Conservation (phyloP, 768 basidiomycete species). For the Mycena capillaripes region DNA sequence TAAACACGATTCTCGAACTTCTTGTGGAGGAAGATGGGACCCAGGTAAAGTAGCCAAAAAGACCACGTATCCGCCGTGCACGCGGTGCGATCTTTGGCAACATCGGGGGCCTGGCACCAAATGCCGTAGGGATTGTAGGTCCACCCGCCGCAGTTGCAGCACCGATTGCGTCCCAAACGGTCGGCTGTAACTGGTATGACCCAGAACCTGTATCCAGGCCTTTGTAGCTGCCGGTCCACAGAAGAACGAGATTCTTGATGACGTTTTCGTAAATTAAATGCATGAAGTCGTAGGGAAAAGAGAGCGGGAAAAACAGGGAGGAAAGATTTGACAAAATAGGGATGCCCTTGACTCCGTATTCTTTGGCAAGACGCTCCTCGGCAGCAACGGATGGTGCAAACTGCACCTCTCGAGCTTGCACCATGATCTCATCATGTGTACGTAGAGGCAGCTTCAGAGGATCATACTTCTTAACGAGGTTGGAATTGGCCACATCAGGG, state of each 20-base stretch:
- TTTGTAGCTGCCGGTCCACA: conserved; percentile 49
- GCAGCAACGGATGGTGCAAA: conserved; percentile 27
- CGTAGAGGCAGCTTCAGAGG: conserved; percentile 37
- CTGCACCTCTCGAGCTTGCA: conserved; percentile 38
- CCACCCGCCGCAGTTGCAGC: conserved; percentile 12
- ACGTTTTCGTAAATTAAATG: conserved; percentile 55
- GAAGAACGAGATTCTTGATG: conserved; percentile 46
- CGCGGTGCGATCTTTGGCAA: too few species aligned
- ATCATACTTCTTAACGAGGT: conserved; percentile 32
- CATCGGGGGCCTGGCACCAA: conserved; percentile 28
- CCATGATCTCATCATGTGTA: conserved; percentile 31
- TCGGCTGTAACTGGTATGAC: conserved; percentile 37
- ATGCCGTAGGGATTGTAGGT: conserved; percentile 44
- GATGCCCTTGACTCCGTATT: conserved; percentile 52
- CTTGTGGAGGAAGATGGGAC: too few species aligned
- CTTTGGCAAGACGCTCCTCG: conserved; percentile 34
- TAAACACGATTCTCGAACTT: too few species aligned
- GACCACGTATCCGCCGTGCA: too few species aligned
- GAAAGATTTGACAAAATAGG: conserved; percentile 47
- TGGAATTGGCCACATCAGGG: background rate
- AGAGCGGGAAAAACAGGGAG: conserved; percentile 51
- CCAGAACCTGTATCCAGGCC: conserved; percentile 40
- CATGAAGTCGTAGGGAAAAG: conserved; percentile 64
- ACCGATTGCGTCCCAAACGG: conserved; percentile 55
- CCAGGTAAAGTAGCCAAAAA: too few species aligned